Percentiles rank a stretch among this genome's conserved stretches.
phyloP scores from a whole-genome alignment of 2,329 filamentous ascomycete species.

The Beauveria australis region DNA sequence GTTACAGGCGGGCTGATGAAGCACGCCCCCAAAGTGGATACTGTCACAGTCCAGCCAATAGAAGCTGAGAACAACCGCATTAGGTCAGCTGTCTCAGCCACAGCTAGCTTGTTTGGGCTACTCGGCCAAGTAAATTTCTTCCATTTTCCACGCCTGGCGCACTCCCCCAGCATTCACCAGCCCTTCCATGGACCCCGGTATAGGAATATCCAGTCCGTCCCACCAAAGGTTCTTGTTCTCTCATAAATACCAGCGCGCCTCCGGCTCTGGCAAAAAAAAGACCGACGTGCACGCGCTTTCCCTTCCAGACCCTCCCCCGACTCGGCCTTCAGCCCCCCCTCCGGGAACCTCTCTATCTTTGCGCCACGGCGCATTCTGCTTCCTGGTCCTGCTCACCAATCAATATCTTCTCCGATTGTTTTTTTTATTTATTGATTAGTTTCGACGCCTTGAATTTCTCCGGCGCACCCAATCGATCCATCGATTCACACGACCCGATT shows the following conservation, averaged over 20 bases:
- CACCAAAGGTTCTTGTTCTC: slow-evolving; percentile 29
- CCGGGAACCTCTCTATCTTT: not conserved
- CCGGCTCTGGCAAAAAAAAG: slow-evolving; percentile 31
- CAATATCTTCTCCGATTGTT: not conserved
- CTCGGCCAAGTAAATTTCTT: slow-evolving; percentile 30
- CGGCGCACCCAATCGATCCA: not conserved
- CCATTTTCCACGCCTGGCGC: not conserved
- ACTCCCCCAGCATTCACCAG: slow-evolving; percentile 14
- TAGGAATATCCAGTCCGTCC: slow-evolving; percentile 27
- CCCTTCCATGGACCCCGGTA: slow-evolving; percentile 29
- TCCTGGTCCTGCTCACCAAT: not conserved
- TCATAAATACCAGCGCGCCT: slow-evolving; percentile 40
- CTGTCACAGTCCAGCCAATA: not conserved
- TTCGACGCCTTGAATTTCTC: slow-evolving; percentile 8
- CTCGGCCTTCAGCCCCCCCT: slow-evolving; percentile 9
- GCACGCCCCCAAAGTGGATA: no score
- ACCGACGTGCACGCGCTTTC: slow-evolving; percentile 40
- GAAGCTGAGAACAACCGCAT: not conserved
- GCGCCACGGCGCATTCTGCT: slow-evolving; percentile 8
- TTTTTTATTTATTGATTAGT: not conserved
- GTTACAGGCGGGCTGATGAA: not conserved
- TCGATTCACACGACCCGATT: slow-evolving; percentile 4
- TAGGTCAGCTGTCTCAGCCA: not conserved
- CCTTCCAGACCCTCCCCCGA: slow-evolving; percentile 29
- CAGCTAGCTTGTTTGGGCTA: slow-evolving; percentile 11